phyloP scores from a whole-genome alignment of 1,284 basidiomycete genomes.

The Cutaneotrichosporon arboriforme region DNA sequence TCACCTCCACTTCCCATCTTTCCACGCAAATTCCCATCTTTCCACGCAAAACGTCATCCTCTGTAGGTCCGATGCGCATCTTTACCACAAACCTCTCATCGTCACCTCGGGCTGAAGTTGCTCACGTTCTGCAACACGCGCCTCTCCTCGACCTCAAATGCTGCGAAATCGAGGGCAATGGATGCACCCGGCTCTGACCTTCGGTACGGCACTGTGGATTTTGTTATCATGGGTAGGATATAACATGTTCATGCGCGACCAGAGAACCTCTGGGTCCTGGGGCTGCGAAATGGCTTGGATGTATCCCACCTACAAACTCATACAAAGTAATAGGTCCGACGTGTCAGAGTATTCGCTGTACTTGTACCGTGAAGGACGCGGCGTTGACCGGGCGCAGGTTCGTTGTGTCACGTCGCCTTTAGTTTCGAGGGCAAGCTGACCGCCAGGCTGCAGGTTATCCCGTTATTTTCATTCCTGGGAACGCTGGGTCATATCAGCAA shows the following conservation, averaged over 20 bases:
- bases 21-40: too few species aligned
- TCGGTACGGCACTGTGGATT: constrained; percentile 1
- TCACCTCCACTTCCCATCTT: too few species aligned
- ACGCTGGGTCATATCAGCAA: constrained; percentile 92
- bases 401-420: constrained; percentile 17
- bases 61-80: too few species aligned
- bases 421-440: constrained; percentile 2
- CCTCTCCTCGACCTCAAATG: background rate
- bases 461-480: constrained; percentile 93
- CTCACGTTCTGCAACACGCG: too few species aligned
- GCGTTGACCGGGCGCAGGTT: constrained; percentile 68
- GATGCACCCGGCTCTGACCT: too few species aligned
- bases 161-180: too few species aligned
- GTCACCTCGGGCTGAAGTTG: too few species aligned
- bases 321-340: constrained; percentile 54
- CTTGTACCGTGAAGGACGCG: constrained; percentile 79
- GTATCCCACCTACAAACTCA: constrained; percentile 70
- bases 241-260: constrained; percentile 13
- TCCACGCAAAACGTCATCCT: too few species aligned
- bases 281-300: constrained; percentile 94
- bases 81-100: too few species aligned
- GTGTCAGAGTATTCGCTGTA: constrained; percentile 73
- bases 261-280: constrained; percentile 31
- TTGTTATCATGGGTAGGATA: constrained; percentile 8
- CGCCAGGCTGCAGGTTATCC: constrained; percentile 59